A percentile compares a stretch with the other conserved stretches of the same genome.
These are phyloP conservation scores for Marchantia paleacea DNA, from an alignment of 225 moss, liverwort and hornwort genomes.

Conservation along the genomic window DNA sequence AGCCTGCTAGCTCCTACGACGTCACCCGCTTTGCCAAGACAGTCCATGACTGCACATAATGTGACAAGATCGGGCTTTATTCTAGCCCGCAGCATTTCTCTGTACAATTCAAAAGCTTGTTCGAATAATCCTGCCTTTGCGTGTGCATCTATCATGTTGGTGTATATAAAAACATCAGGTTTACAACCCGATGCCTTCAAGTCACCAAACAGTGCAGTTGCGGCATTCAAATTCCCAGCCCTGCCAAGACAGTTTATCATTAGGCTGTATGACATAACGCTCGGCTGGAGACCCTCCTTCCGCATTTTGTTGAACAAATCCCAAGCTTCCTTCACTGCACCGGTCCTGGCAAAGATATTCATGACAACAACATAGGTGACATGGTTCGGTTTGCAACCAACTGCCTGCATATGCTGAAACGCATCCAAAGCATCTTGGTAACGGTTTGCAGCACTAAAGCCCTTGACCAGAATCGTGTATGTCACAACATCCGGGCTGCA, in stretches of 20 bases:
- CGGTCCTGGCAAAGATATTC: conserved; percentile 23
- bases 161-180: conserved; percentile 40
- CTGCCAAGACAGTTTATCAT: conserved; percentile 41
- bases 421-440: conserved; percentile 23
- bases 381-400: conserved; percentile 29
- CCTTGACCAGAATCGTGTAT: conserved; percentile 36
- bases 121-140: conserved; percentile 34
- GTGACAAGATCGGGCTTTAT: conserved; percentile 40
- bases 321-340: conserved; percentile 30
- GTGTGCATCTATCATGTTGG: conserved; percentile 34
- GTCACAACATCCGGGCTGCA: conserved; percentile 40
- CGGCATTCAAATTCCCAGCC: conserved; percentile 28
- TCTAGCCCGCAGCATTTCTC: conserved; percentile 32
- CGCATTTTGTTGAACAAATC: conserved; percentile 34
- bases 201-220: conserved; percentile 29
- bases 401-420: conserved; percentile 23
- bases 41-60: conserved; percentile 42
- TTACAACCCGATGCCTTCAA: conserved; percentile 36
- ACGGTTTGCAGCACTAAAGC: conserved; percentile 29
- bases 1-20: conserved; percentile 31
- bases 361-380: conserved; percentile 34
- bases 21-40: conserved; percentile 44
- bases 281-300: conserved; percentile 26
- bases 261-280: conserved; percentile 26
- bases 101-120: conserved; percentile 31